Evolutionary conservation across 2,329 filamentous ascomycete species (phyloP), one percentile per base, ranked within the genome.

Genomic region (Neopestalotiopsis sp.): DNA sequence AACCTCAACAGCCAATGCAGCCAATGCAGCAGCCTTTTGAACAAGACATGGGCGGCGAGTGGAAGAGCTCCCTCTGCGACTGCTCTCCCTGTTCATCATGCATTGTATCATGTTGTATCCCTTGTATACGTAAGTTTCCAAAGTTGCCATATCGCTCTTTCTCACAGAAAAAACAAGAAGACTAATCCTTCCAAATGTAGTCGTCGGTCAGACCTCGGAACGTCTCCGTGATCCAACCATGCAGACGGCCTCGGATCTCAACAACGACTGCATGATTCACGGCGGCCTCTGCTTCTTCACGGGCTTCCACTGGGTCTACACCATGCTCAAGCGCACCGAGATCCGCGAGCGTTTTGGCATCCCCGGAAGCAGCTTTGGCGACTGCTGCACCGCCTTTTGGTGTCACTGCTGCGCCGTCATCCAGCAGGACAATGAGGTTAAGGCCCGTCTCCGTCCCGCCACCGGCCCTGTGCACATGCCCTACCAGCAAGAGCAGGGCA

Each of bases 391-490:
- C 0, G 20, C 65, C 4, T 67, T 59, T n/a, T 67, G 66, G 66
- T 69, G 88, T 75, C 75, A 81, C 45, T 89, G 86, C 82, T 90
- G 88, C 74, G 81, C 82, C 5, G 77, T 89, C 68, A 82, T 89
- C 71, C 88, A 90, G 79, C 83, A 89, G 68, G 86, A 89, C 69
- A 87, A 88, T 72, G 88, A 90, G 74, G 82, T 85, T 60, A 74
- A 75, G 68, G 63, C 60, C 4, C 77, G 78, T 30, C 74, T 74
- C 40, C 69, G 69, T 40, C 73, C 73, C 68, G 75, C 73, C 58
- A 75, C 70, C 3, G 70, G 74, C 10, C 71, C 71, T 20, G 74
- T 72, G 62, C 75, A 80, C 70, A 76, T 75, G 40, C 83, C 83
- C 69, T 79, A 82, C 72, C 68, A 76, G 60, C 75, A 81, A 68